phyloP scores from a whole-genome alignment of 495 filamentous ascomycete species.

The Hyphodiscus hymeniophilus region DNA sequence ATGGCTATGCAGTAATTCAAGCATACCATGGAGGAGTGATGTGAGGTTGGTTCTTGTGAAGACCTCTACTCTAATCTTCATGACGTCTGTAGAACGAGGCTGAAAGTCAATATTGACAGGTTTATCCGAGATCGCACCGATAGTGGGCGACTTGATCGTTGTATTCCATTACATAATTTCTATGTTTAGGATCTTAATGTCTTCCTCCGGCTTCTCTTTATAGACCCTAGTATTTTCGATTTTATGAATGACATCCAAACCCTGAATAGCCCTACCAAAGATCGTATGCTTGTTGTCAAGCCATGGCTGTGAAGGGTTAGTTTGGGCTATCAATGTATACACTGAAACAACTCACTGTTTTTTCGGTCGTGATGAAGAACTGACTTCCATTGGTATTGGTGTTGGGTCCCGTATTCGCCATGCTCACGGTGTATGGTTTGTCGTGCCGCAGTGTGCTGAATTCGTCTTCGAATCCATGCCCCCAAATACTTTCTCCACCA shows the following conservation, averaged over 20 bases:
- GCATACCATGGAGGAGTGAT: too few species aligned
- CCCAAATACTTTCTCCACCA: constrained; percentile 96
- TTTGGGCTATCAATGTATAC: neutral
- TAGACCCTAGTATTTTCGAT: constrained; percentile 90
- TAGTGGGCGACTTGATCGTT: neutral
- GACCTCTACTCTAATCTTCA: too few species aligned
- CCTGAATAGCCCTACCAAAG: constrained; percentile 83
- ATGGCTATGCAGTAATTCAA: too few species aligned
- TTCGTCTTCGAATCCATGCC: constrained; percentile 90
- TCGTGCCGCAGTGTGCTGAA: constrained; percentile 88
- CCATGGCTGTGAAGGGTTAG: constrained; percentile 54
- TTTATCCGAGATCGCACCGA: neutral
- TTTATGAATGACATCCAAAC: constrained; percentile 89
- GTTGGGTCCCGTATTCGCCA: constrained; percentile 93
- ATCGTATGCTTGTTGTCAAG: constrained; percentile 94
- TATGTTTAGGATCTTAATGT: constrained; percentile 96
- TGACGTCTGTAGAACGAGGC: too few species aligned
- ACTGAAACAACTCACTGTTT: constrained; percentile 47
- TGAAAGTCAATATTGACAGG: too few species aligned
- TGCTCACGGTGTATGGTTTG: constrained; percentile 90
- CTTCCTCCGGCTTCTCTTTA: constrained; percentile 94
- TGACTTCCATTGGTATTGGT: constrained; percentile 60
- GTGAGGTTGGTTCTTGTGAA: too few species aligned
- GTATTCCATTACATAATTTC: constrained; percentile 40
- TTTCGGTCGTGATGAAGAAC: constrained; percentile 98